Conservation (phyloP, 208 protist genomes). For the Crithidia sp. region DNA sequence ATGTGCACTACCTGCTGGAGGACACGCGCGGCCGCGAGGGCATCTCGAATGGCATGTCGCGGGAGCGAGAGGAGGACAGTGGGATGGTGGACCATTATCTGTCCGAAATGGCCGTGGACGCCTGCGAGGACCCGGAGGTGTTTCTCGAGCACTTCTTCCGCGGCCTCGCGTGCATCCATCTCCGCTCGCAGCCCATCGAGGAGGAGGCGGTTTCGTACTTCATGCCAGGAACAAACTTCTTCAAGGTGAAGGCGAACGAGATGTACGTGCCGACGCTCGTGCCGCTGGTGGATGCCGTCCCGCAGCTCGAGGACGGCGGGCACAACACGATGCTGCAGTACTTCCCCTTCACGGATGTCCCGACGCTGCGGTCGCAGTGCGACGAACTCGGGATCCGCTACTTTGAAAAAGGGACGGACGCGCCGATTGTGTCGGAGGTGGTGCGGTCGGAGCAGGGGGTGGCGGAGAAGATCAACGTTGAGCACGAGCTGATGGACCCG, state of each 20-base stretch:
- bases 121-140: constrained; percentile 83
- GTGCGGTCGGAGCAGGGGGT: constrained; percentile 7
- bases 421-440: constrained; percentile 25
- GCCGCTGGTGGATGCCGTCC: constrained; percentile 79
- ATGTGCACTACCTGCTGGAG: constrained; percentile 81
- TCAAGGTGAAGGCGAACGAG: constrained; percentile 78
- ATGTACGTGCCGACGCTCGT: constrained; percentile 90
- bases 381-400: constrained; percentile 54
- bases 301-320: constrained; percentile 74
- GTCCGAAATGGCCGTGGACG: constrained; percentile 85
- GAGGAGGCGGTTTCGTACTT: constrained; percentile 54
- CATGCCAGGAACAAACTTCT: constrained; percentile 85
- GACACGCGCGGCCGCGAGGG: constrained; percentile 87
- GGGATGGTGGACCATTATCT: constrained; percentile 79
- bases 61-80: constrained; percentile 77
- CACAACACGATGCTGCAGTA: constrained; percentile 86
- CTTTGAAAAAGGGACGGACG: constrained; percentile 35
- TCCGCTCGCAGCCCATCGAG: constrained; percentile 84
- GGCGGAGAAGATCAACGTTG: constrained; percentile 29
- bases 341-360: constrained; percentile 57
- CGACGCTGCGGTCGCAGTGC: constrained; percentile 48
- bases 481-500: constrained; percentile 54
- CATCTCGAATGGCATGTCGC: constrained; percentile 73
- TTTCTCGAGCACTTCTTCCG: constrained; percentile 85
- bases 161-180: constrained; percentile 65